Evolutionary conservation across 2,329 filamentous ascomycete species (phyloP).

Genomic region (Knufia petricola): DNA sequence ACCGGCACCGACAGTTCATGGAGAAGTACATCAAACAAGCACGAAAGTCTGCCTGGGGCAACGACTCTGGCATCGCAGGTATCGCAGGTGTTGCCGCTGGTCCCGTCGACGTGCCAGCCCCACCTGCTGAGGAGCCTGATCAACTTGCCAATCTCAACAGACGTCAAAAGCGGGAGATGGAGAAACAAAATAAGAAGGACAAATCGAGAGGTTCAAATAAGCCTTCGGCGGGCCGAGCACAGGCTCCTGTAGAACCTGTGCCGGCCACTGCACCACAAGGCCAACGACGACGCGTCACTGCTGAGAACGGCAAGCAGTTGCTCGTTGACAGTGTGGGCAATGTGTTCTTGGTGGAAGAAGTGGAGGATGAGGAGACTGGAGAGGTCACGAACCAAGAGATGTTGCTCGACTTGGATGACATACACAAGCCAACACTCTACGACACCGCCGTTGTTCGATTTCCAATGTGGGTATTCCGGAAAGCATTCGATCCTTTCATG

Average conservation of each 20-base stretch:
- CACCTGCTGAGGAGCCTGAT: conserved; percentile 38
- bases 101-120: conserved; percentile 27
- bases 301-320: conserved; percentile 89
- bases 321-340: conserved; percentile 87
- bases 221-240: conserved; percentile 44
- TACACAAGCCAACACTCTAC: conserved; percentile 62
- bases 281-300: conserved; percentile 75
- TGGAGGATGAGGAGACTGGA: conserved; percentile 75
- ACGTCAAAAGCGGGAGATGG: conserved; percentile 78
- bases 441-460: conserved; percentile 77
- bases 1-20: conserved; percentile 82
- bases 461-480: conserved; percentile 61
- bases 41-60: conserved; percentile 79
- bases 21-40: conserved; percentile 86
- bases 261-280: conserved; percentile 55
- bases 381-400: conserved; percentile 77
- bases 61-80: conserved; percentile 55
- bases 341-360: conserved; percentile 87
- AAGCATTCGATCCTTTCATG: conserved; percentile 42
- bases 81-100: conserved; percentile 56
- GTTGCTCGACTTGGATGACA: conserved; percentile 79
- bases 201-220: conserved; percentile 28
- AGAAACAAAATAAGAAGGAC: conserved; percentile 67
- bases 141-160: conserved; percentile 60
- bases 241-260: conserved; percentile 26